A percentile compares a stretch with the other conserved stretches of the same genome.
These are phyloP conservation scores for Rauvolfia tetraphylla DNA, from an alignment of 257 asterid genomes.

Conservation along the genomic window DNA sequence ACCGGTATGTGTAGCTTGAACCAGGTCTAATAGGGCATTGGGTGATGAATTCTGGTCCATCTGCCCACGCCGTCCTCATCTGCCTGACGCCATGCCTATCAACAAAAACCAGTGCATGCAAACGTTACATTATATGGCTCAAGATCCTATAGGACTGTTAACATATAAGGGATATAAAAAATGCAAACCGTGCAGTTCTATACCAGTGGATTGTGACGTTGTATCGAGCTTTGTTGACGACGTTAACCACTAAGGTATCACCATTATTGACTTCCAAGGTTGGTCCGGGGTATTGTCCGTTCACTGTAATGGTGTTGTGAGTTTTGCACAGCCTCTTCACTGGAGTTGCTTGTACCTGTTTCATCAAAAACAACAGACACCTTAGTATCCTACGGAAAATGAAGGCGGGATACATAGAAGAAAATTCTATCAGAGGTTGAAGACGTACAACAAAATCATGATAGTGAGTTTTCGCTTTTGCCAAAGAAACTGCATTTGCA, in stretches of 20 bases:
- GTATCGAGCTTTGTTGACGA: conserved; percentile 65
- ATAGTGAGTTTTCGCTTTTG: conserved; percentile 51
- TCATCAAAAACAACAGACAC: conserved; percentile 1
- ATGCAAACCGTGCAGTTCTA: conserved; percentile 1
- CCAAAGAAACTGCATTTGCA: conserved; percentile 36
- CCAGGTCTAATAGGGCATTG: conserved; percentile 92
- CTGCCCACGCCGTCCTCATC: conserved; percentile 79
- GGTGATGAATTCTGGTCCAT: conserved; percentile 84
- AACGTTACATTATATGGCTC: background rate
- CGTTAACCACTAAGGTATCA: conserved; percentile 68
- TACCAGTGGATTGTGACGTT: conserved; percentile 89
- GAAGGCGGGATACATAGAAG: background rate
- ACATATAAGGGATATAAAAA: background rate
- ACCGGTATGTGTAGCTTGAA: conserved; percentile 66
- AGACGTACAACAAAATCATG: conserved; percentile 72
- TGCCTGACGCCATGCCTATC: conserved; percentile 88
- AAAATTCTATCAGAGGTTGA: background rate
- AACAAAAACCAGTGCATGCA: background rate
- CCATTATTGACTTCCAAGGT: conserved; percentile 74
- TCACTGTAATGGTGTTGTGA: conserved; percentile 59
- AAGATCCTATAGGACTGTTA: too few relatives aligned
- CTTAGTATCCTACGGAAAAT: background rate
- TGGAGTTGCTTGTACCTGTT: conserved; percentile 70
- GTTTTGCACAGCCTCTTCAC: conserved; percentile 97
- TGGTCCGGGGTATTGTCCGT: conserved; percentile 84